Conservation (phyloP, 2,329 filamentous ascomycete genomes). For the Apiospora aurea region DNA sequence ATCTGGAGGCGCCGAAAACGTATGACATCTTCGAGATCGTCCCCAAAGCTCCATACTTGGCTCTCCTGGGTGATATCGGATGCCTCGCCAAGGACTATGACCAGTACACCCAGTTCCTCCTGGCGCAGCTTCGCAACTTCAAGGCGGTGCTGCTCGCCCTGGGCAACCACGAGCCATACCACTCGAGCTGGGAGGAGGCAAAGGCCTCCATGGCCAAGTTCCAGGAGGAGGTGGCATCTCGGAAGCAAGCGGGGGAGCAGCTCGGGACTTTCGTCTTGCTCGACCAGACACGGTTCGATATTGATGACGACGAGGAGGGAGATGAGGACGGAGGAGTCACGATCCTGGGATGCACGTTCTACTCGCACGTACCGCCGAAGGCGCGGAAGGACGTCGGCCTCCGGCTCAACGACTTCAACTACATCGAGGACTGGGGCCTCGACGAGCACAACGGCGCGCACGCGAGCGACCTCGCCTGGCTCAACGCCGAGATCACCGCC, state of each 20-base stretch:
- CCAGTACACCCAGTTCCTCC: conserved; percentile 55
- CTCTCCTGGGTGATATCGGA: conserved; percentile 65
- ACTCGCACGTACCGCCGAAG: conserved; percentile 52
- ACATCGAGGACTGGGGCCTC: conserved; percentile 50
- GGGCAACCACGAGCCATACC: conserved; percentile 65
- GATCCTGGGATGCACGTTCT: conserved; percentile 57
- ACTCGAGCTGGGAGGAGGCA: conserved; percentile 46
- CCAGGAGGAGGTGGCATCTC: conserved; percentile 35
- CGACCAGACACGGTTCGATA: conserved; percentile 39
- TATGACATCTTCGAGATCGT: conserved; percentile 59
- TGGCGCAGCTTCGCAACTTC: conserved; percentile 55
- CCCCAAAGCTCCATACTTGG: conserved; percentile 57
- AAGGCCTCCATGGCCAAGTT: conserved; percentile 42
- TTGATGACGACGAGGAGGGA: conserved; percentile 45
- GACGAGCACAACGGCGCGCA: conserved; percentile 48
- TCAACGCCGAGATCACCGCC: conserved; percentile 46
- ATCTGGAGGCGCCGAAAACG: conserved; percentile 56
- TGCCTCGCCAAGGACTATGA: conserved; percentile 47
- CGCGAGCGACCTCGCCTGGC: conserved; percentile 49
- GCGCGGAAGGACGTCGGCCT: conserved; percentile 47
- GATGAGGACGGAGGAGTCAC: conserved; percentile 35
- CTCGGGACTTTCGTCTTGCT: conserved; percentile 51
- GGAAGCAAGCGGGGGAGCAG: conserved; percentile 29
- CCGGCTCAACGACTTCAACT: conserved; percentile 59
- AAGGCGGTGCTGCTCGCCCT: conserved; percentile 57